A percentile compares a stretch with the other conserved stretches of the same genome.
Conservation (phyloP, 2,329 filamentous ascomycete species). For the Xylariales sp. region DNA sequence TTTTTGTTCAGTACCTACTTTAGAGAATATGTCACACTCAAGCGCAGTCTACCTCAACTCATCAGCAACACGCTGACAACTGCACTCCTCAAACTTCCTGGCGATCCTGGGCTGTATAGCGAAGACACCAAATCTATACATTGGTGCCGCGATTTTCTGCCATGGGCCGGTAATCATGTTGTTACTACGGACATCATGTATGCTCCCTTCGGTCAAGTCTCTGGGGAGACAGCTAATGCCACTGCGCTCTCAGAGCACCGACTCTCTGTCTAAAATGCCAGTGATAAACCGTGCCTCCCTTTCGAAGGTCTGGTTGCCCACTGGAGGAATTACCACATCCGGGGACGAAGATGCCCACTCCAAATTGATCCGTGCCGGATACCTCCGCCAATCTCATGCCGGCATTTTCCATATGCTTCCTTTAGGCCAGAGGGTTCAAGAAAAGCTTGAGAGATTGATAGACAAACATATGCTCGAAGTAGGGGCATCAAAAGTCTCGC, state of each 20-base stretch:
- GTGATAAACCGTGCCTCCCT: slow-evolving; percentile 34
- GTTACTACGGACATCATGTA: slow-evolving; percentile 4
- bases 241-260: slow-evolving; percentile 3
- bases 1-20: background rate
- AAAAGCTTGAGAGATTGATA: slow-evolving; percentile 80
- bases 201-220: slow-evolving; percentile 3
- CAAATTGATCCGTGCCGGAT: slow-evolving; percentile 66
- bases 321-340: slow-evolving; percentile 58
- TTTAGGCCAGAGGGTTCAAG: slow-evolving; percentile 77
- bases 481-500: slow-evolving; percentile 75
- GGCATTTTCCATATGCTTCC: slow-evolving; percentile 92
- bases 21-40: no score
- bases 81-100: no score
- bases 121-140: no score
- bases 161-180: slow-evolving; percentile 9
- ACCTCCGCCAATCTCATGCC: slow-evolving; percentile 74
- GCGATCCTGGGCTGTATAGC: no score
- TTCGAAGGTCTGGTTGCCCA: slow-evolving; percentile 76
- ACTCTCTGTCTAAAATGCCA: background rate
- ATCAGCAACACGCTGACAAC: no score
- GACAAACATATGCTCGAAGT: slow-evolving; percentile 82
- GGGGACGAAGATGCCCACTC: slow-evolving; percentile 60
- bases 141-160: background rate
- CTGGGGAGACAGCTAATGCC: background rate
- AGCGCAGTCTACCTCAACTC: no score